Percentiles rank a stretch among this genome's conserved stretches.
Evolutionary conservation across 2,329 filamentous ascomycete genomes (phyloP).

Genomic region (Curvularia sp.): DNA sequence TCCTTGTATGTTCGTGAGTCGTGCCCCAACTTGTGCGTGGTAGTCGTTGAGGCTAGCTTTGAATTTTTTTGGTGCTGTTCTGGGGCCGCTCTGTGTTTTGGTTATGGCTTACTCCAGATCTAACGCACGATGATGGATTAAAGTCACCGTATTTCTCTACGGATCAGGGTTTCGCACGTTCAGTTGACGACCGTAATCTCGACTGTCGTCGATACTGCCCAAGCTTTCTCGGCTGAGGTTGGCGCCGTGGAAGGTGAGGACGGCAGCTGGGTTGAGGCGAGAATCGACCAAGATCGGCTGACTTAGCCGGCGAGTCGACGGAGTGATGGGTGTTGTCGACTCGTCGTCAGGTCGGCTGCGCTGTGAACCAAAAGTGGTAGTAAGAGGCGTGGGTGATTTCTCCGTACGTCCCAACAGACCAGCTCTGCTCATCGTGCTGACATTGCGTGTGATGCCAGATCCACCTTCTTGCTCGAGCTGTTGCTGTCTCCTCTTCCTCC

Average conservation of each 20-base stretch:
- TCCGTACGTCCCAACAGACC: constrained; percentile 50
- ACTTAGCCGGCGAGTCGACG: constrained; percentile 50
- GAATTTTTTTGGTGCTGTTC: constrained; percentile 9
- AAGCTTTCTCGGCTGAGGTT: constrained; percentile 57
- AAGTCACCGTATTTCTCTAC: constrained; percentile 5
- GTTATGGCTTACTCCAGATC: background rate
- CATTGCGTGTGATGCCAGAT: constrained; percentile 50
- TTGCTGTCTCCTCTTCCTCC: constrained; percentile 40
- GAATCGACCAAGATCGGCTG: constrained; percentile 57
- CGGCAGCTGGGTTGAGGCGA: constrained; percentile 56
- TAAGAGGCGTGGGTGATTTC: constrained; percentile 36
- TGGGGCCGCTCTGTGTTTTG: constrained; percentile 8
- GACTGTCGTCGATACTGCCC: constrained; percentile 55
- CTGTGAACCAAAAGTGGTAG: constrained; percentile 37
- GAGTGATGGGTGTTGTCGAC: constrained; percentile 45
- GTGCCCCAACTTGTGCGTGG: constrained; percentile 31
- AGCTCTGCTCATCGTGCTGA: constrained; percentile 57
- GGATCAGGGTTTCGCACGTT: constrained; percentile 52
- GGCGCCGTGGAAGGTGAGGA: constrained; percentile 52
- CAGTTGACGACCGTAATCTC: constrained; percentile 57
- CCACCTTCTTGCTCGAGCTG: constrained; percentile 26
- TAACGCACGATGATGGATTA: background rate
- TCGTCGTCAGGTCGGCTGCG: constrained; percentile 42
- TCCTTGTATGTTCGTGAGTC: constrained; percentile 37
- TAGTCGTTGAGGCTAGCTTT: constrained; percentile 22